Evolutionary conservation across 2,329 filamentous ascomycete genomes (phyloP), one percentile per base, ranked within the genome.

Genomic region (Aureobasidium sp.): DNA sequence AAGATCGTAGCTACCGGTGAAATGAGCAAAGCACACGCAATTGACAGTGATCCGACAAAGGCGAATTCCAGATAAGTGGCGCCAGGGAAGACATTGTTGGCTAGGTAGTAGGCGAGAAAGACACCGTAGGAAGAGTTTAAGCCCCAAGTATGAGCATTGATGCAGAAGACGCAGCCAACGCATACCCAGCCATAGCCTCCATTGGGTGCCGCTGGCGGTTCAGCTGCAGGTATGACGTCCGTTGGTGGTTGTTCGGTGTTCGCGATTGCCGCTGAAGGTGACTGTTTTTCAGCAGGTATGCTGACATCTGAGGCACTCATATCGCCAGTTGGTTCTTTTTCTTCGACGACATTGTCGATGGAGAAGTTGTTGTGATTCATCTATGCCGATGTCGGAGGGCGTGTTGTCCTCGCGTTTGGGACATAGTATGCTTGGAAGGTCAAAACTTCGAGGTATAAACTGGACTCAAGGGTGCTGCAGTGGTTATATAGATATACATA

Each of bases 21-120:
- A 32, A 89, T 74, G 8, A 90, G 71, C 63, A 92, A 78, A 1
- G 87, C 87, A 74, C 75, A 79, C 1, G 84, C 85, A 47, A 89
- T 83, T 34, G 84, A 87, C 0, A 90, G 76, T 0, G 85, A 86
- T 32, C 89, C 89, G n/a, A 93, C 81, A 69, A 93, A 91, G 42
- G 89, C 89, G 72, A 87, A 92, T 6, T 85, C 80, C 2, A 92
- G 79, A 2, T 82, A 75, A 0, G 82, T 84, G 2, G 87, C 82
- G 14, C 82, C 83, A 0, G 84, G 81, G 65, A 88, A 91, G 27
- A 80, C 78, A 58, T 85, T 76, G 53, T 81, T 81, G 21, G 79
- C 76, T 61, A 93, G 81, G 76, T 93, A 94, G 68, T 91, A 82
- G 14, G 90, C 86, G 14, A 93, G 83, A 65, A 88, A 90, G 62